A percentile compares a stretch with the other conserved stretches of the same genome.
These are phyloP conservation scores for Telfairia occidentalis DNA, from an alignment of 331 rosid species.

Conservation along the genomic window DNA sequence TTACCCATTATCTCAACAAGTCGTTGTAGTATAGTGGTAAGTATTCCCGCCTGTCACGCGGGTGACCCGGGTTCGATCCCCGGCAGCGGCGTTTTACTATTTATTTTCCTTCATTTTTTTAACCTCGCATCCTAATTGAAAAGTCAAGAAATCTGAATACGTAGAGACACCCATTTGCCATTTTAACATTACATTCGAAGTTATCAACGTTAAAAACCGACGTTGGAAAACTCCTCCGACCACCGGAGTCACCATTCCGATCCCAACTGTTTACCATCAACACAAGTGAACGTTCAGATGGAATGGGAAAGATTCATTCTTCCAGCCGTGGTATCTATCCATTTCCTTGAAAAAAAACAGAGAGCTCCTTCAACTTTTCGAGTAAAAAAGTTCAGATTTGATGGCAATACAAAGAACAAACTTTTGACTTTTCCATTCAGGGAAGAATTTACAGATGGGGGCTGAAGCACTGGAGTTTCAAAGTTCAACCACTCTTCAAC, in stretches of 20 bases:
- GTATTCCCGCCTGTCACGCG: slow-evolving; percentile 96
- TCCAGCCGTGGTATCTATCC: not conserved
- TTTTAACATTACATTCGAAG: not conserved
- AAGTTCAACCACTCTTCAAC: slow-evolving; percentile 8
- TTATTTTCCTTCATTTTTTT: not conserved
- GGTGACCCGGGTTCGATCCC: slow-evolving; percentile 98
- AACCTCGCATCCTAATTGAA: not conserved
- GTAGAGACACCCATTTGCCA: not conserved
- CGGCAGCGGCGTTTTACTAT: slow-evolving; percentile 45
- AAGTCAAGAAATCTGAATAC: not conserved
- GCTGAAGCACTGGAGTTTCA: not conserved
- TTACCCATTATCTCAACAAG: too few species aligned
- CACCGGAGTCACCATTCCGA: not conserved
- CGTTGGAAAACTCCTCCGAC: too few species aligned
- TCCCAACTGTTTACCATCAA: not conserved
- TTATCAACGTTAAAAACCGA: not conserved
- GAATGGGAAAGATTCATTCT: not conserved
- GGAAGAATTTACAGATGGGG: not conserved
- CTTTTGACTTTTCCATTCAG: not conserved
- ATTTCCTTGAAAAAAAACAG: not conserved
- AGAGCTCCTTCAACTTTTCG: not conserved
- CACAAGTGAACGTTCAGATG: not conserved
- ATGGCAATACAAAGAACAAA: not conserved
- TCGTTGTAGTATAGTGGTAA: slow-evolving; percentile 97
- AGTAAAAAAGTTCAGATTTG: not conserved